Conservation (phyloP, 441 rosid genomes). For the Biscutella auriculata region DNA sequence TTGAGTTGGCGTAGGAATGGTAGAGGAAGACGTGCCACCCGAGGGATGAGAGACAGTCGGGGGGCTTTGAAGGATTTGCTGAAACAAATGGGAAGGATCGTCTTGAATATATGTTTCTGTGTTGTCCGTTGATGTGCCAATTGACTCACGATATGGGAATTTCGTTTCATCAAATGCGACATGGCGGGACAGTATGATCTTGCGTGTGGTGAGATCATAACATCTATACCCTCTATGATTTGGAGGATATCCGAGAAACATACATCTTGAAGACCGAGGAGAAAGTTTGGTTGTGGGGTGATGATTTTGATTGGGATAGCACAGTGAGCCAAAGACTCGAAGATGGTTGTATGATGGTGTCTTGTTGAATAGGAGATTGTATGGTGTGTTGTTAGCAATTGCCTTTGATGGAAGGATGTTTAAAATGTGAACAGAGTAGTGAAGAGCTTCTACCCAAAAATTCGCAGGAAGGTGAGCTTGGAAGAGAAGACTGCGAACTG, state of each 20-base stretch:
- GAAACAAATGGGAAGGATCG: not conserved
- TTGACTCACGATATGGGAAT: too few species aligned
- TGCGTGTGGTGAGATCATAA: not conserved
- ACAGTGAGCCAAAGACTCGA: not conserved
- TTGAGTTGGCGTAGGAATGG: not conserved
- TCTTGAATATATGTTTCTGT: too few species aligned
- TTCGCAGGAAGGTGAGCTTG: not conserved
- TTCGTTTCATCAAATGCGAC: not conserved
- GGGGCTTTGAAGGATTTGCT: not conserved
- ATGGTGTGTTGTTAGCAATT: not conserved
- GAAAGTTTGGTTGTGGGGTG: not conserved
- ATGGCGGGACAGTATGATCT: not conserved
- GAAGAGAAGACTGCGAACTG: not conserved
- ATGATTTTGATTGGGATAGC: not conserved
- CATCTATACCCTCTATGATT: not conserved
- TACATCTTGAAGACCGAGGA: not conserved
- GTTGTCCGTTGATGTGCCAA: too few species aligned
- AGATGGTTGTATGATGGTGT: not conserved
- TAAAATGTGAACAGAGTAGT: not conserved
- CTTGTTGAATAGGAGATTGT: too few species aligned
- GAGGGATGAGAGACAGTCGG: not conserved
- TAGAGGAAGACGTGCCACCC: too few species aligned
- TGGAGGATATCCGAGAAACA: not conserved
- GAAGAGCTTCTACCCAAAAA: not conserved
- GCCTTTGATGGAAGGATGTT: fast-evolving